Base-by-base conservation (phyloP, 768 basidiomycete genomes). In the Rhodotorula kratochvilovae region DNA sequence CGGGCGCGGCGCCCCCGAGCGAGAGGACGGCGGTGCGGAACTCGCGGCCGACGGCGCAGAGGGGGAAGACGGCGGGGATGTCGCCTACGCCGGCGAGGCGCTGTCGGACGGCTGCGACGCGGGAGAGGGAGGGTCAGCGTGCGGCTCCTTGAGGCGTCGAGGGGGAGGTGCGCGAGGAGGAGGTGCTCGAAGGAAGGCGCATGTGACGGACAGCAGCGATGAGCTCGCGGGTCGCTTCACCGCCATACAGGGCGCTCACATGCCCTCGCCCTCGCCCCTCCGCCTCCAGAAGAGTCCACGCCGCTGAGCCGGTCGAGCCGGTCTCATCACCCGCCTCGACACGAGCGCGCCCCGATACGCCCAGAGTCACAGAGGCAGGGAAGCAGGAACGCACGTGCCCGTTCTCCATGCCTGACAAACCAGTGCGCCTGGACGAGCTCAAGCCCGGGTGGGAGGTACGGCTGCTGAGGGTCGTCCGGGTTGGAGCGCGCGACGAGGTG, bases 371-470 rank as follows among this genome's bases (percentile, higher is more conserved):
- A 12, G n/a, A 25, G 23, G 48, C 3, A 4, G 3, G 27, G 48
- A 27, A 27, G 51, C 42, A 43, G 17, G 50, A n/a, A 31, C 59
- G 17, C 19, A 58, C 66, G 48, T 3, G 58, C 57, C n/a, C 73
- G 48, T 25, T 75, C 73, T 6, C 73, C 73, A 42, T 75, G 73
- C 4, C 73, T 31, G 7, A 65, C 55, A 55, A 66, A 71, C 70
- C 70, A 75, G 42, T 69, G 67, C 0, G 74, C 74, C 35, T 72
- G 70, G 0, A 75, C 57, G 64, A 75, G 74, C 21, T 69, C 43
- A 27, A 75, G 43, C 2, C 71, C 71, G 3, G 27, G 29, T 1
- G 71, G 71, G 31, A 71, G 27, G 31, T 57, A 46, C 19, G 35
- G 45, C 33, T 42, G 42, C n/a, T 25, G 0, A 27, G 29, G 35